Conservation (phyloP, 495 filamentous ascomycete genomes). For the Parachaetomium inaequale region DNA sequence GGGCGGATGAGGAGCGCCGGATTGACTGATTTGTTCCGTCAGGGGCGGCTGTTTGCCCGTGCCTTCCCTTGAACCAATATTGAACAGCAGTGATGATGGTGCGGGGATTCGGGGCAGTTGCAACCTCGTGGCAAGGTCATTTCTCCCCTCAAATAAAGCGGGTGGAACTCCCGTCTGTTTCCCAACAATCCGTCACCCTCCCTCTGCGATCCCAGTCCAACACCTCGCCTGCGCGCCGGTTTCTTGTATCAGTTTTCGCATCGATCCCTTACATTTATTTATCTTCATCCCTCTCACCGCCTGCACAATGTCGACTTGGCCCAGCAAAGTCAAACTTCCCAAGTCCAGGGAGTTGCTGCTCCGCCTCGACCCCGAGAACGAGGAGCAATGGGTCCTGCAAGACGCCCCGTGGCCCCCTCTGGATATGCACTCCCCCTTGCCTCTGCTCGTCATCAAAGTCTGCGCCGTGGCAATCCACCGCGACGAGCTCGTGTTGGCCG, state of each 20-base stretch:
- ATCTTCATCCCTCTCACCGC: no score
- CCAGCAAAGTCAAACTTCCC: not conserved
- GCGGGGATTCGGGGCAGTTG: not conserved
- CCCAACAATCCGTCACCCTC: not conserved
- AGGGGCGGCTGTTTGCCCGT: not conserved
- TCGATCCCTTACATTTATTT: not conserved
- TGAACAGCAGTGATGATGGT: not conserved
- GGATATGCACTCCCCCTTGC: not conserved
- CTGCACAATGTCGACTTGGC: conserved; percentile 6
- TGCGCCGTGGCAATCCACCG: conserved; percentile 50
- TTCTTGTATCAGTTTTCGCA: not conserved
- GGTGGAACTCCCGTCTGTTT: not conserved
- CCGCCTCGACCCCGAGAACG: not conserved
- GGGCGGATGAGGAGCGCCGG: conserved; percentile 34
- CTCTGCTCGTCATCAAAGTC: conserved; percentile 51
- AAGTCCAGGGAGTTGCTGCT: not conserved
- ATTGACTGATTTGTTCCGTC: conserved; percentile 25
- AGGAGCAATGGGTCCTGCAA: not conserved
- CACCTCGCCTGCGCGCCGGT: not conserved
- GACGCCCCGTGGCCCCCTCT: not conserved
- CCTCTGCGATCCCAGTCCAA: not conserved
- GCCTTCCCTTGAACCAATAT: not conserved
- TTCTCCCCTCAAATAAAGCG: not conserved
- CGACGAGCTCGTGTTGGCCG: conserved; percentile 45
- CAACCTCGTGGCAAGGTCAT: not conserved